A percentile compares a stretch with the other conserved stretches of the same genome.
Evolutionary conservation across 2,329 filamentous ascomycete species (phyloP).

Genomic region (Byssoonygena ceratinophila): DNA sequence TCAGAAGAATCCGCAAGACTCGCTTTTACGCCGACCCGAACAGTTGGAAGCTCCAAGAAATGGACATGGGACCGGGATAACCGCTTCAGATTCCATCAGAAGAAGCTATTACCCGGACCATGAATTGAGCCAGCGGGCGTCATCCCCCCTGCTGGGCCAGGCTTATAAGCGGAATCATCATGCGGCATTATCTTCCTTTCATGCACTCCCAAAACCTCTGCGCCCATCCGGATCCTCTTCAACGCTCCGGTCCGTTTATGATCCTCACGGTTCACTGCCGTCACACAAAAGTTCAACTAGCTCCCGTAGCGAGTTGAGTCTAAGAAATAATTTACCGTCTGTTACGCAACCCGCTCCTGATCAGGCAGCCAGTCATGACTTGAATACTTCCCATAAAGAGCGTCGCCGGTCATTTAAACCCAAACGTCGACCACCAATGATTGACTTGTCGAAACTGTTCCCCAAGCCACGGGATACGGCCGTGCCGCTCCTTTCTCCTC

Average conservation of each 20-base stretch:
- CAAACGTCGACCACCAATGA: conserved; percentile 31
- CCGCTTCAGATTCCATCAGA: background rate
- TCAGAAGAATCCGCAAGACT: background rate
- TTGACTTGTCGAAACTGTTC: conserved; percentile 36
- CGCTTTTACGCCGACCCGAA: background rate
- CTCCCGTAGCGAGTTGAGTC: conserved; percentile 23
- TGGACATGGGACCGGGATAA: background rate
- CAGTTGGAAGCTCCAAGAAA: background rate
- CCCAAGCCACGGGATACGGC: conserved; percentile 29
- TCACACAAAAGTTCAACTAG: conserved; percentile 33
- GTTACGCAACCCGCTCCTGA: conserved; percentile 16
- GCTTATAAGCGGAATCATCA: conserved; percentile 26
- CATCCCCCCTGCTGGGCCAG: conserved; percentile 38
- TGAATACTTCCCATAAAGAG: conserved; percentile 10
- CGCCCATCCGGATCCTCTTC: conserved; percentile 35
- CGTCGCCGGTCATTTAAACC: conserved; percentile 25
- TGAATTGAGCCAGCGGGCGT: conserved; percentile 34
- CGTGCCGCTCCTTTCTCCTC: conserved; percentile 33
- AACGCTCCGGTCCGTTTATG: conserved; percentile 40
- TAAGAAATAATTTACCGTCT: conserved; percentile 5
- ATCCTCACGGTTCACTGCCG: conserved; percentile 33
- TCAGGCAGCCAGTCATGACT: conserved; percentile 13
- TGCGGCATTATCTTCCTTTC: conserved; percentile 22
- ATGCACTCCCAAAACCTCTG: conserved; percentile 30
- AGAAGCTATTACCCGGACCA: conserved; percentile 12